Percentiles rank a stretch among this genome's conserved stretches.
Conservation (phyloP, 2,329 filamentous ascomycete species). For the Colletotrichum gloeosporioides region DNA sequence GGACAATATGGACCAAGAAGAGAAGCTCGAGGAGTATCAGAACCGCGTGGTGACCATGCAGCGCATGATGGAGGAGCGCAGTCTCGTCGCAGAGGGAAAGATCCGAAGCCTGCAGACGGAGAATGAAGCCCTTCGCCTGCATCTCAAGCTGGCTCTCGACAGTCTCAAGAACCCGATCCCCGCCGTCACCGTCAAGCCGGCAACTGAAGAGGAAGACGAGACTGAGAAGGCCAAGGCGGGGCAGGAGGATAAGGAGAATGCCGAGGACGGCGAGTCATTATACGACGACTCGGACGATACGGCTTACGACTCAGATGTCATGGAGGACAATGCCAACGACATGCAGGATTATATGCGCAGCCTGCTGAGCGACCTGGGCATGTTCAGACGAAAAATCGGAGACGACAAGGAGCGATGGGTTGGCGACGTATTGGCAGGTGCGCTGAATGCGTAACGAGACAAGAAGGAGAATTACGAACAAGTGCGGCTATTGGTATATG, state of each 20-base stretch:
- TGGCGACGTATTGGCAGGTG: slow-evolving; percentile 59
- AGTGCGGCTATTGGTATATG: background rate
- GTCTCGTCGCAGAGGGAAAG: slow-evolving; percentile 90
- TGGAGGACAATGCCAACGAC: slow-evolving; percentile 62
- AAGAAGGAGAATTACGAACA: background rate
- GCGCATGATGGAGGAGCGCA: slow-evolving; percentile 92
- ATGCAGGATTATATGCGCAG: slow-evolving; percentile 87
- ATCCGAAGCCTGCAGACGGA: slow-evolving; percentile 88
- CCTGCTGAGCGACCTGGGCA: slow-evolving; percentile 77
- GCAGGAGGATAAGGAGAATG: slow-evolving; percentile 55
- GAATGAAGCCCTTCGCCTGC: slow-evolving; percentile 87
- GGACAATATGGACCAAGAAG: slow-evolving; percentile 78
- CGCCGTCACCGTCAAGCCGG: slow-evolving; percentile 45
- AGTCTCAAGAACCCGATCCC: slow-evolving; percentile 93
- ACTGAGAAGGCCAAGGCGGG: slow-evolving; percentile 5
- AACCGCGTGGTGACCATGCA: slow-evolving; percentile 89
- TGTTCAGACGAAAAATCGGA: slow-evolving; percentile 85
- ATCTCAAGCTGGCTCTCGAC: slow-evolving; percentile 84
- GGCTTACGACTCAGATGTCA: slow-evolving; percentile 45
- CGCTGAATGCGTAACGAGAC: slow-evolving; percentile 42
- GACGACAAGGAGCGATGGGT: slow-evolving; percentile 80
- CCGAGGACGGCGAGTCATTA: slow-evolving; percentile 60
- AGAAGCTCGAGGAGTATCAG: slow-evolving; percentile 93
- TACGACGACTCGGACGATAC: slow-evolving; percentile 48
- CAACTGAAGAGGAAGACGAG: background rate